Conservation (phyloP, 2,329 filamentous ascomycete species). For the Talaromyces verruculosus region DNA sequence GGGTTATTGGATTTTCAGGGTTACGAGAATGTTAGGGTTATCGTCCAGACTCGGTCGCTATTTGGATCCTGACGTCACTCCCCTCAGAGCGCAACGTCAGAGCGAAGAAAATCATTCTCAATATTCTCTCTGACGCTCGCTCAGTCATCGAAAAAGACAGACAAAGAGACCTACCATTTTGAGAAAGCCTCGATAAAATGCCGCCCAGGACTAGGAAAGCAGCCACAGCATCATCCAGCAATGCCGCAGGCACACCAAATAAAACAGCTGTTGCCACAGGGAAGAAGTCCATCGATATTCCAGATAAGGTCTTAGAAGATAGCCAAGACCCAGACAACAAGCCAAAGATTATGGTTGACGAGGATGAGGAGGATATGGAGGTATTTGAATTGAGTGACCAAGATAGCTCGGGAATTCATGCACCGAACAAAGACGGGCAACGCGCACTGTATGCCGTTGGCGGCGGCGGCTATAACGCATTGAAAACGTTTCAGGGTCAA, state of each 20-base stretch:
- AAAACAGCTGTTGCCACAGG: neutral
- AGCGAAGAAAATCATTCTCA: neutral
- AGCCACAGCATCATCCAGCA: neutral
- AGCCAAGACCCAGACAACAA: neutral
- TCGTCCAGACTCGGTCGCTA: neutral
- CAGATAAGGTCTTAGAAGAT: neutral
- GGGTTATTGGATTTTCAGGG: neutral
- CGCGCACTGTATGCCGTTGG: constrained; percentile 10
- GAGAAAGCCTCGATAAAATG: neutral
- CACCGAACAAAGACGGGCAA: neutral
- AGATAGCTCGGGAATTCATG: neutral
- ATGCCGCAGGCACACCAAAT: neutral
- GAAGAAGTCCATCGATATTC: neutral
- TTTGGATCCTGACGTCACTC: constrained; percentile 5
- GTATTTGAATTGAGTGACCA: neutral
- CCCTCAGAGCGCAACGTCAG: neutral
- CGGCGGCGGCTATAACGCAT: constrained; percentile 32
- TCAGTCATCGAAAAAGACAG: neutral
- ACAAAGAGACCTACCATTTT: neutral
- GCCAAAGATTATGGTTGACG: neutral
- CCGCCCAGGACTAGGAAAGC: constrained; percentile 6
- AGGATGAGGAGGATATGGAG: constrained; percentile 15
- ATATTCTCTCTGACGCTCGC: neutral
- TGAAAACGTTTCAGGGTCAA: constrained; percentile 37
- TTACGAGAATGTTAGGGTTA: neutral